Conservation (phyloP, 805 yeast species). For the Candida succiphila region DNA sequence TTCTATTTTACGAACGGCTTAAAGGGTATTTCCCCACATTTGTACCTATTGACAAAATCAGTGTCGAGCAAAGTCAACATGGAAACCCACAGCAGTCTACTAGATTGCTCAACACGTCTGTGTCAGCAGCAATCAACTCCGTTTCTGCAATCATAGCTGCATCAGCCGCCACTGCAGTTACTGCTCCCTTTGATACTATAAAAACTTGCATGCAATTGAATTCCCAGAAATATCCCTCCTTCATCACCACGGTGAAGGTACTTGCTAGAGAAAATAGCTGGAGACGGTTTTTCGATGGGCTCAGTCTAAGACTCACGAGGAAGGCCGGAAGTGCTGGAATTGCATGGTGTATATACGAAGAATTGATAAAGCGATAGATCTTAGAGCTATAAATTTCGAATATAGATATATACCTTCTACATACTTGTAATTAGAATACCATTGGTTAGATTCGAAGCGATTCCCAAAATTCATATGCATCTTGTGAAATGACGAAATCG, state of each 20-base stretch:
- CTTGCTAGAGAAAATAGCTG: constrained; percentile 38
- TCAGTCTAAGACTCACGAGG: constrained; percentile 69
- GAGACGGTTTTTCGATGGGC: constrained; percentile 66
- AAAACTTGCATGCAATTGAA: constrained; percentile 84
- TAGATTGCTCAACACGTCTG: constrained; percentile 8
- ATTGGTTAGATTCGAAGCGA: not conserved
- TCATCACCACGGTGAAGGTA: constrained; percentile 26
- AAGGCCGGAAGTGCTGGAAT: constrained; percentile 91
- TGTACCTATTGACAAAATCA: constrained; percentile 14
- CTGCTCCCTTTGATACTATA: constrained; percentile 93
- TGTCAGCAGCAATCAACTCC: constrained; percentile 48
- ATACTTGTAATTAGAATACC: not conserved
- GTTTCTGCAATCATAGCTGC: constrained; percentile 76
- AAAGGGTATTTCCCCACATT: constrained; percentile 45
- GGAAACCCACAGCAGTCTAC: not conserved
- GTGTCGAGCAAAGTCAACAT: not conserved
- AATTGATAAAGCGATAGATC: constrained; percentile 40
- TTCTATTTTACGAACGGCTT: constrained; percentile 70
- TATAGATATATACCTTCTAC: not conserved
- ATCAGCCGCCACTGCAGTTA: constrained; percentile 65
- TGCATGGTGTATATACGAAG: constrained; percentile 96
- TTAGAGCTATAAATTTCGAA: not conserved
- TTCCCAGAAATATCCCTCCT: constrained; percentile 34
- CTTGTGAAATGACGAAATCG: not conserved
- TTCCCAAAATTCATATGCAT: not conserved